phyloP scores from a whole-genome alignment of 2,329 filamentous ascomycete species.

The Alternaria postmessia region DNA sequence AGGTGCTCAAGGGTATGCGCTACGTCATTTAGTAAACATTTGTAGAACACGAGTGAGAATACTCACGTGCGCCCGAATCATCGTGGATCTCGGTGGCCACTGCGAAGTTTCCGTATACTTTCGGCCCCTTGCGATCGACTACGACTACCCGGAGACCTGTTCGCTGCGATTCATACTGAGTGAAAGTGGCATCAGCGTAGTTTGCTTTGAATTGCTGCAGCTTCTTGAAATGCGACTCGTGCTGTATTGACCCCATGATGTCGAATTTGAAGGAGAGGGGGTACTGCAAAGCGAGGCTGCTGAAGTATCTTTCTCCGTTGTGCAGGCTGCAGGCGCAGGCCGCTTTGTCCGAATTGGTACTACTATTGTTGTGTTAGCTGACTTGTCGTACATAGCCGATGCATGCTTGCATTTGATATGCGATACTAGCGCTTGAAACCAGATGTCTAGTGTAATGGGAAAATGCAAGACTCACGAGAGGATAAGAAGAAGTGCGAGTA shows the following conservation, averaged over 20 bases:
- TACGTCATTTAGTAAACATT: constrained; percentile 25
- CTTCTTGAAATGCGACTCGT: constrained; percentile 74
- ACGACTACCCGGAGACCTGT: constrained; percentile 96
- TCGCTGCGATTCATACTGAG: constrained; percentile 93
- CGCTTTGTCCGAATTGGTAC: constrained; percentile 41
- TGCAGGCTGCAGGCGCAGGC: constrained; percentile 10
- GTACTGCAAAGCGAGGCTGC: not conserved
- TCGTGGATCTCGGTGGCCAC: constrained; percentile 97
- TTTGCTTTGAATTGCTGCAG: constrained; percentile 87
- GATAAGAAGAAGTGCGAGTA: not conserved
- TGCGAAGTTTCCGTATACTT: constrained; percentile 87
- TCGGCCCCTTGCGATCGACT: constrained; percentile 92
- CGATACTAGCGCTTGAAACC: not conserved
- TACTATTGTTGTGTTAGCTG: constrained; percentile 44
- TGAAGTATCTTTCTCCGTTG: constrained; percentile 8
- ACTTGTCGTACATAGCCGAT: not conserved
- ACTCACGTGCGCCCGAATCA: constrained; percentile 81
- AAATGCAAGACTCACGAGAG: not conserved
- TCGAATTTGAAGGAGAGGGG: constrained; percentile 14
- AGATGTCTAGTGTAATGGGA: not conserved
- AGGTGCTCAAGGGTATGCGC: constrained; percentile 63
- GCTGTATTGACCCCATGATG: constrained; percentile 42
- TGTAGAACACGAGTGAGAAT: not conserved
- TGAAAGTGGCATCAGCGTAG: constrained; percentile 87
- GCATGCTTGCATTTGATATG: not conserved